A percentile compares a stretch with the other conserved stretches of the same genome.
phyloP scores from a whole-genome alignment of 306 rosid genomes.

The Citrullus amarus region DNA sequence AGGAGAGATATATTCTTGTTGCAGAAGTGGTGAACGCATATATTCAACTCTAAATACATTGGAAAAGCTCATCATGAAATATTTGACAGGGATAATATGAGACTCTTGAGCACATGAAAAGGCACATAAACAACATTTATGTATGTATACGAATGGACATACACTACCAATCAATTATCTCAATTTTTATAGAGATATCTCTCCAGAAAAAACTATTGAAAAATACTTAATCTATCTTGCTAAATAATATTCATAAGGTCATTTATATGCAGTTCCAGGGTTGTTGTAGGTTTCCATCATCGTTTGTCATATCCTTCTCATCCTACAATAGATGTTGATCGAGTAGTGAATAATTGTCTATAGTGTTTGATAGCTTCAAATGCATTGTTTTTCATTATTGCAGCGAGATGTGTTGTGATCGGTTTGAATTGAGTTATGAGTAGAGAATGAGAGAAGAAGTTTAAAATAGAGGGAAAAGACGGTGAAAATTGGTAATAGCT shows the following conservation, averaged over 20 bases:
- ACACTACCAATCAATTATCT: background rate
- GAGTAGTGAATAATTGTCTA: background rate
- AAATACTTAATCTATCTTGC: background rate
- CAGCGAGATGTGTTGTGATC: background rate
- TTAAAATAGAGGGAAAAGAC: background rate
- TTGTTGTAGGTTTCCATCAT: background rate
- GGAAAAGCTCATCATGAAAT: too few species aligned
- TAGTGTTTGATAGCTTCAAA: background rate
- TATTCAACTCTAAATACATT: background rate
- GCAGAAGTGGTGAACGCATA: background rate
- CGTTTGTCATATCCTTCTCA: background rate
- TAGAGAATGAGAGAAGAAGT: background rate
- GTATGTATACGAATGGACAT: background rate
- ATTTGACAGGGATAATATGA: background rate
- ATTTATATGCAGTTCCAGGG: background rate
- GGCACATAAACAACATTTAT: background rate
- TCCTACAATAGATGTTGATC: too few species aligned
- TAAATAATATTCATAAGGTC: background rate
- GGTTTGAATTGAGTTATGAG: background rate
- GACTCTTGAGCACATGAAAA: background rate
- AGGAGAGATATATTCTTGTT: background rate
- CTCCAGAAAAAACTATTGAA: background rate
- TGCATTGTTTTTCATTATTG: background rate
- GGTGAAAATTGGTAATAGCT: background rate
- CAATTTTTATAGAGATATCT: background rate